Percentiles rank a stretch among this genome's conserved stretches.
These are phyloP conservation scores for Paxillus ammoniavirescens DNA, from an alignment of 768 basidiomycete genomes.

Conservation along the genomic window DNA sequence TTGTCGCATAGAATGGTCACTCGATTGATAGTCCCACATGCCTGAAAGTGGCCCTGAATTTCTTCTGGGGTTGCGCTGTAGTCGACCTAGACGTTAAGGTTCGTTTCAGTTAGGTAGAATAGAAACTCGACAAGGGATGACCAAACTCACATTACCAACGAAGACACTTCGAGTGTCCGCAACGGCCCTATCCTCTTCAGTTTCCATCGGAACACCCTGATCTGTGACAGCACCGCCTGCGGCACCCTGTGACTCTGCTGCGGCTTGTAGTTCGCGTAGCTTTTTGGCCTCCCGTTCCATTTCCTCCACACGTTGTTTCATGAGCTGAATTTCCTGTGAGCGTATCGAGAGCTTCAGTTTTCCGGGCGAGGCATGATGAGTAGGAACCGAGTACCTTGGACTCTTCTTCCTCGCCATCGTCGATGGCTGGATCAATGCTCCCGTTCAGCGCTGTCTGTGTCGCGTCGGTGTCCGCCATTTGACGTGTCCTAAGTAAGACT, in stretches of 20 bases:
- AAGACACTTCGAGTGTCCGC: constrained; percentile 89
- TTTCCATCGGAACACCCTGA: constrained; percentile 56
- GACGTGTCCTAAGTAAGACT: constrained; percentile 17
- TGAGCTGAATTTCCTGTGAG: constrained; percentile 78
- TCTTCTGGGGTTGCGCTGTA: constrained; percentile 97
- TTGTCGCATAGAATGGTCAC: constrained; percentile 99
- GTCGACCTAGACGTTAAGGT: constrained; percentile 70
- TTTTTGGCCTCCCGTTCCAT: constrained; percentile 92
- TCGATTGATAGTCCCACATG: constrained; percentile 97
- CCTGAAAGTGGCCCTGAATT: constrained; percentile 95
- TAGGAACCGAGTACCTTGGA: constrained; percentile 44
- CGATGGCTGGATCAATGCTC: constrained; percentile 33
- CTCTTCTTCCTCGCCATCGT: constrained; percentile 65
- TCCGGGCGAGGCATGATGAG: background rate
- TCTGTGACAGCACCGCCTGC: constrained; percentile 46
- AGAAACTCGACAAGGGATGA: constrained; percentile 2
- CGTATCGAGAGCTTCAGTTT: constrained; percentile 13
- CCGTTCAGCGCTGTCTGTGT: constrained; percentile 39
- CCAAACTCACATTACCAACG: constrained; percentile 86
- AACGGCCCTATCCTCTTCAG: constrained; percentile 79
- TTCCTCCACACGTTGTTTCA: constrained; percentile 91
- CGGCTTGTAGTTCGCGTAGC: constrained; percentile 81
- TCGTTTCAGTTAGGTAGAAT: constrained; percentile 11
- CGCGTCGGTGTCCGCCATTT: constrained; percentile 54
- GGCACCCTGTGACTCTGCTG: constrained; percentile 57